phyloP scores from a whole-genome alignment of 495 filamentous ascomycete genomes.

The Lophiotrema nucula region DNA sequence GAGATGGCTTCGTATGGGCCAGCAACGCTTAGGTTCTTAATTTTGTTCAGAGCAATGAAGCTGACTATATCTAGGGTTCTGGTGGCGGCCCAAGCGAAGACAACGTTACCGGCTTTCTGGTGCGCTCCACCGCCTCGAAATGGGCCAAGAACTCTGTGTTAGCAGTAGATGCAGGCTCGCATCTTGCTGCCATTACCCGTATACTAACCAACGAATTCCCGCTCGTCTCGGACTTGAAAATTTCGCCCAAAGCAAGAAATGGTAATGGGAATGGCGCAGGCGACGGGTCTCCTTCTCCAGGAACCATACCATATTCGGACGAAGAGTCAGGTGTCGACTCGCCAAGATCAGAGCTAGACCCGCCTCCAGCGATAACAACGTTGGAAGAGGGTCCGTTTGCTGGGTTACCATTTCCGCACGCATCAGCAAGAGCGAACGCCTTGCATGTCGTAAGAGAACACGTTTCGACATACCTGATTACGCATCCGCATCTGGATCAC shows the following conservation, averaged over 20 bases:
- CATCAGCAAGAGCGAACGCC: constrained; percentile 70
- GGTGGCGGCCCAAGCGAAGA: constrained; percentile 89
- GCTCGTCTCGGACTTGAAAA: constrained; percentile 16
- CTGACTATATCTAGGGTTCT: constrained; percentile 82
- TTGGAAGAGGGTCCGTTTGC: constrained; percentile 64
- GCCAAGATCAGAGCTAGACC: constrained; percentile 9
- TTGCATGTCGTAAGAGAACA: constrained; percentile 71
- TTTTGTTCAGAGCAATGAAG: no score
- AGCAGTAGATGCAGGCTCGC: constrained; percentile 89
- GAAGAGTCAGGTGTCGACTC: constrained; percentile 20
- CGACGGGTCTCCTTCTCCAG: constrained; percentile 19
- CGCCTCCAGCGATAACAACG: constrained; percentile 31
- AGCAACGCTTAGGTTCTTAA: no score
- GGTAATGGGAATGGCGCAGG: constrained; percentile 6
- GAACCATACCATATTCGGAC: constrained; percentile 16
- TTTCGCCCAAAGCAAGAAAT: constrained; percentile 1
- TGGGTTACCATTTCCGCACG: constrained; percentile 64
- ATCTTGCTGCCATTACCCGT: constrained; percentile 76
- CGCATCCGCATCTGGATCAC: constrained; percentile 93
- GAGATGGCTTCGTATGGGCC: no score
- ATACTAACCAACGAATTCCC: constrained; percentile 60
- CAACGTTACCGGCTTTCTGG: constrained; percentile 82
- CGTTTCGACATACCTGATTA: constrained; percentile 85
- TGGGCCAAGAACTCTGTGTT: constrained; percentile 80
- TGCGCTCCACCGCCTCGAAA: constrained; percentile 71